Evolutionary conservation across 352 stramenopile genomes (phyloP).

Genomic region (Phytophthora pisi): DNA sequence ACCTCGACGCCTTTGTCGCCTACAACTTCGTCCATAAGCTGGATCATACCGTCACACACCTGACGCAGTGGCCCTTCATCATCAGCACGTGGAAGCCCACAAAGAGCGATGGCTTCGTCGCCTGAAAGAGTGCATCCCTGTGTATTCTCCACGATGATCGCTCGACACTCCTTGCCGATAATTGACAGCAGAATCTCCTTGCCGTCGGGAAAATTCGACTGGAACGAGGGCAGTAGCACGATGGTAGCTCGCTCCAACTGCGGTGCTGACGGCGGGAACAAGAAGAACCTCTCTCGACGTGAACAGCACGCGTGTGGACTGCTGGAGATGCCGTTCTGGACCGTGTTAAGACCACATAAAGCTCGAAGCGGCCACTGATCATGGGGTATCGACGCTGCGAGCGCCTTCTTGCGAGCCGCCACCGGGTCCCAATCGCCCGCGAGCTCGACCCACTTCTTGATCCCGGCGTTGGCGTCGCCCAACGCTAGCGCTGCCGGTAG

Average conservation of each 20-base stretch:
- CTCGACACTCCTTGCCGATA: slow-evolving; percentile 32
- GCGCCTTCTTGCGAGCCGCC: slow-evolving; percentile 46
- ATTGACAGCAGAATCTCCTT: slow-evolving; percentile 32
- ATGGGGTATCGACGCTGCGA: slow-evolving; percentile 36
- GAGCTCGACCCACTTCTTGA: slow-evolving; percentile 45
- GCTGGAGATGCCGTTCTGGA: slow-evolving; percentile 72
- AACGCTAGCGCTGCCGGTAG: slow-evolving; percentile 19
- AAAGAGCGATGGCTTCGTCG: slow-evolving; percentile 25
- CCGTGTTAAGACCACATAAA: slow-evolving; percentile 65
- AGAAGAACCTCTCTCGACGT: slow-evolving; percentile 63
- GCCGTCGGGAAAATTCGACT: slow-evolving; percentile 27
- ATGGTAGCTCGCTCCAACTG: slow-evolving; percentile 45
- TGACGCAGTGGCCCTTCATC: slow-evolving; percentile 12
- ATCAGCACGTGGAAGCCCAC: slow-evolving; percentile 14
- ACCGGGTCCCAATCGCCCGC: slow-evolving; percentile 65
- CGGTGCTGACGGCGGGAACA: slow-evolving; percentile 47
- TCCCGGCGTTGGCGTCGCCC: slow-evolving; percentile 30
- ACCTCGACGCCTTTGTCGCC: slow-evolving; percentile 28
- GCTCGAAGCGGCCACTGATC: slow-evolving; percentile 71
- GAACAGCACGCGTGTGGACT: slow-evolving; percentile 61
- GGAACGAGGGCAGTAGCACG: slow-evolving; percentile 48
- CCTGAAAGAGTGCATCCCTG: slow-evolving; percentile 14
- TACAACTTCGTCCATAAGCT: slow-evolving; percentile 16
- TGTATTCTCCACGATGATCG: slow-evolving; percentile 31
- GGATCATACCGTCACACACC: slow-evolving; percentile 14